These are phyloP conservation scores for Verticillium isaacii DNA, from an alignment of 2,329 filamentous ascomycete species.

Conservation along the genomic window DNA sequence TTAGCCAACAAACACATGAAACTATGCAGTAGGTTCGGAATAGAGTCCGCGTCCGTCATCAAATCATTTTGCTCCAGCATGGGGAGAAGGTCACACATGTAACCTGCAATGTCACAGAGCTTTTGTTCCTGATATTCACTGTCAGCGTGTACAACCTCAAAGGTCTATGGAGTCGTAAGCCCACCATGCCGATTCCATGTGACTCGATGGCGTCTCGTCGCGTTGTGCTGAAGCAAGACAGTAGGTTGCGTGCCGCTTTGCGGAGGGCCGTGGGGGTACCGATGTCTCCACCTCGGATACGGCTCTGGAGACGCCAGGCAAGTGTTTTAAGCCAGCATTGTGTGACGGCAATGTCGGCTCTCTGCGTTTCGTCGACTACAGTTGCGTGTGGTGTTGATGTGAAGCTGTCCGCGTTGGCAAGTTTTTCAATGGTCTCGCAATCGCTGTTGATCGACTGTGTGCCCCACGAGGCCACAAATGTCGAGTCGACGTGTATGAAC, in stretches of 20 bases:
- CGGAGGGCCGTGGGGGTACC: neutral
- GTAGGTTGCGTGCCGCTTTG: neutral
- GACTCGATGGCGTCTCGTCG: constrained; percentile 6
- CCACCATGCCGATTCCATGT: constrained; percentile 17
- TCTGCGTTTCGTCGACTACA: constrained; percentile 14
- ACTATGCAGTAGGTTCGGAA: constrained; percentile 10
- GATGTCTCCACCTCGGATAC: neutral
- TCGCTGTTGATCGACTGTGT: neutral
- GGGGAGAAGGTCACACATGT: constrained; percentile 14
- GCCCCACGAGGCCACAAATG: constrained; percentile 8
- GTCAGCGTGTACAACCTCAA: neutral
- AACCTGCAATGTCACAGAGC: constrained; percentile 14
- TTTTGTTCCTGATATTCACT: constrained; percentile 13
- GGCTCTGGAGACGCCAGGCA: constrained; percentile 11
- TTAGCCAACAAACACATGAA: constrained; percentile 14
- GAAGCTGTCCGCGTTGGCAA: neutral
- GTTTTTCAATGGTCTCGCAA: neutral
- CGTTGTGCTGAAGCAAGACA: neutral
- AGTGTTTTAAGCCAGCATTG: constrained; percentile 15
- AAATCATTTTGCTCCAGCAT: neutral
- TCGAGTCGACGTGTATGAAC: constrained; percentile 13
- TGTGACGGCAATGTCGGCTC: constrained; percentile 14
- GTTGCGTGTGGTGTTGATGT: constrained; percentile 4
- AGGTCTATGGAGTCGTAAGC: neutral
- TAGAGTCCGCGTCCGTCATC: constrained; percentile 1